These are phyloP conservation scores for Diplotaxis tenuifolia DNA, from an alignment of 345 rosid genomes.

Conservation along the genomic window DNA sequence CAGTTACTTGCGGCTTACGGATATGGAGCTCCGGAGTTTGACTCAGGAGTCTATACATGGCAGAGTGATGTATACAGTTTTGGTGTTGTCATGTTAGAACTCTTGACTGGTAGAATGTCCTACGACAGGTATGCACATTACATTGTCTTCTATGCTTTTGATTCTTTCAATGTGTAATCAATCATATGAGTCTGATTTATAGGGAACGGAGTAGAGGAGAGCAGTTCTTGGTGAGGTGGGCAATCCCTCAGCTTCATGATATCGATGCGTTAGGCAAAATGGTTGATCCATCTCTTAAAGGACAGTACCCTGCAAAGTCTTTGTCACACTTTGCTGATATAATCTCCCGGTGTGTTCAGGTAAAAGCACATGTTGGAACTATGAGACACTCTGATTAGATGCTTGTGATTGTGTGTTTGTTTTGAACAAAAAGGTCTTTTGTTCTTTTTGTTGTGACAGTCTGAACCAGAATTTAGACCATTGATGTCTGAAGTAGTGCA, in stretches of 20 bases:
- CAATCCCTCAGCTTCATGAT: slow-evolving; percentile 91
- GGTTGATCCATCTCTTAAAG: slow-evolving; percentile 88
- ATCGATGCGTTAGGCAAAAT: slow-evolving; percentile 82
- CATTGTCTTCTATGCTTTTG: not conserved
- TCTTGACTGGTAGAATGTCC: slow-evolving; percentile 89
- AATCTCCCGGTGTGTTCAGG: slow-evolving; percentile 94
- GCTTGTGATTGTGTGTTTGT: not conserved
- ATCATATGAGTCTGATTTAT: slow-evolving; percentile 3
- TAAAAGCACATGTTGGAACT: slow-evolving; percentile 28
- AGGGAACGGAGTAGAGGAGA: slow-evolving; percentile 80
- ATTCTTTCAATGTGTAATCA: not conserved
- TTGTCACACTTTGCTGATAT: slow-evolving; percentile 91
- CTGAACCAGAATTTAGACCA: slow-evolving; percentile 82
- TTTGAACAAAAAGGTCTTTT: not conserved
- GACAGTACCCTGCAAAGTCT: slow-evolving; percentile 82
- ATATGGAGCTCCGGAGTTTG: slow-evolving; percentile 97
- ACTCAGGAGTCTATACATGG: slow-evolving; percentile 79
- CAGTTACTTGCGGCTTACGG: slow-evolving; percentile 73
- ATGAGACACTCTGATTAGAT: not conserved
- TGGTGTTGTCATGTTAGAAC: slow-evolving; percentile 97
- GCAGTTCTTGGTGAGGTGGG: slow-evolving; percentile 96
- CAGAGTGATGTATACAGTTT: slow-evolving; percentile 96
- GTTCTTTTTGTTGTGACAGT: slow-evolving; percentile 41
- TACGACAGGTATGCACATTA: slow-evolving; percentile 60
- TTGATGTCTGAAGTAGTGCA: slow-evolving; percentile 95